Evolutionary conservation across 257 asterid species (phyloP).

Genomic region (Knoxia roxburghii): DNA sequence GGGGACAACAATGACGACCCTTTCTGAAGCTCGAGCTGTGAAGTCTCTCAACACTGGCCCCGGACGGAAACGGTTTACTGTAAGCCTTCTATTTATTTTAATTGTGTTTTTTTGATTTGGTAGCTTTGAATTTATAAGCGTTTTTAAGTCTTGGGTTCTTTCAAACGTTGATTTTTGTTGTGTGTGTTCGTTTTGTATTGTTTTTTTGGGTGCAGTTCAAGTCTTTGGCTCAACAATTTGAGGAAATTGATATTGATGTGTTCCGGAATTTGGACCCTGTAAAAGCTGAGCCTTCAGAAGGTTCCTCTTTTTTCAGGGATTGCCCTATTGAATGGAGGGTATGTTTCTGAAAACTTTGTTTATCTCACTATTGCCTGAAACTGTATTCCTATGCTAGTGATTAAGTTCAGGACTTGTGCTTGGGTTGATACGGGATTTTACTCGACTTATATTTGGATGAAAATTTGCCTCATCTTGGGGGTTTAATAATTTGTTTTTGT

Average conservation of each 20-base stretch:
- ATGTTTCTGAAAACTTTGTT: slow-evolving; percentile 7
- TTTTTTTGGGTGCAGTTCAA: slow-evolving; percentile 48
- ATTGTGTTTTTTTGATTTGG: background rate
- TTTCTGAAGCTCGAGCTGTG: slow-evolving; percentile 54
- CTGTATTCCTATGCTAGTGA: too few species aligned
- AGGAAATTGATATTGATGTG: slow-evolving; percentile 66
- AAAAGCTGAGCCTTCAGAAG: slow-evolving; percentile 62
- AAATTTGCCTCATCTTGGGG: background rate
- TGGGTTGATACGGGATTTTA: too few species aligned
- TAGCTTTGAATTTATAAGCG: too few species aligned
- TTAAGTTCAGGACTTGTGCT: too few species aligned
- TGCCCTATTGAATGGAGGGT: slow-evolving; percentile 72
- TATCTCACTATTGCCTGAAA: too few species aligned
- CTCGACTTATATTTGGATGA: too few species aligned
- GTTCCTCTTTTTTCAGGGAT: slow-evolving; percentile 77
- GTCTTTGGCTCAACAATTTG: slow-evolving; percentile 53
- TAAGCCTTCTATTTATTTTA: slow-evolving; percentile 25
- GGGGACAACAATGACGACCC: slow-evolving; percentile 56
- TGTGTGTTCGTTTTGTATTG: too few species aligned
- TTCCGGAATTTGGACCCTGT: slow-evolving; percentile 57
- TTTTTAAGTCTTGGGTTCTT: slow-evolving; percentile 4
- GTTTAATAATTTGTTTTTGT: too few species aligned
- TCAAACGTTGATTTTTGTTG: slow-evolving; percentile 7
- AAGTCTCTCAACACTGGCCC: slow-evolving; percentile 63
- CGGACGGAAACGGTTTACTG: slow-evolving; percentile 72